These are phyloP conservation scores for Arthrinium puccinioides DNA, from an alignment of 2,329 filamentous ascomycete species.

Conservation along the genomic window DNA sequence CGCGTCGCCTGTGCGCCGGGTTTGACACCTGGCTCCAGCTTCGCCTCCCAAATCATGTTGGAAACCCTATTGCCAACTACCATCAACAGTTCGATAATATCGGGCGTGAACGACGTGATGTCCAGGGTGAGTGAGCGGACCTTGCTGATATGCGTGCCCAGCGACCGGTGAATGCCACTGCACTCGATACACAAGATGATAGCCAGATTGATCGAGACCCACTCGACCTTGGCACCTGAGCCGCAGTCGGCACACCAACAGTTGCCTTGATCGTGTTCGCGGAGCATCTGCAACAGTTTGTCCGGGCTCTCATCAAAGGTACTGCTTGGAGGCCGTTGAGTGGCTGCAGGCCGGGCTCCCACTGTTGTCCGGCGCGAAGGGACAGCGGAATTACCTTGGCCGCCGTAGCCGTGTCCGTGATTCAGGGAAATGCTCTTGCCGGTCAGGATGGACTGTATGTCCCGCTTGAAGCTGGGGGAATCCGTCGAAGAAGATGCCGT, in stretches of 20 bases:
- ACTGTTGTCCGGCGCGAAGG: constrained; percentile 85
- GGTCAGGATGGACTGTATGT: constrained; percentile 87
- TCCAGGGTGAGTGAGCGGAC: constrained; percentile 91
- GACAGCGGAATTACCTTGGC: constrained; percentile 41
- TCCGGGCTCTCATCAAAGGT: constrained; percentile 77
- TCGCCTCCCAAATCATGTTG: constrained; percentile 95
- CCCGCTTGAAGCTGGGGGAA: constrained; percentile 59
- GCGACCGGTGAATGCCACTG: constrained; percentile 90
- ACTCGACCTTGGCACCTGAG: constrained; percentile 87
- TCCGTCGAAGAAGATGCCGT: constrained; percentile 33
- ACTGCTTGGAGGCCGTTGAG: constrained; percentile 56
- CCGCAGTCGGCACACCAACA: constrained; percentile 92
- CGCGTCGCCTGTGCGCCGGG: constrained; percentile 71
- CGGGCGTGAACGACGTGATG: constrained; percentile 90
- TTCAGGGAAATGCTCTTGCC: constrained; percentile 76
- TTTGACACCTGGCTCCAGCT: constrained; percentile 66
- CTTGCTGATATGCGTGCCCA: constrained; percentile 97
- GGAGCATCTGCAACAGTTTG: constrained; percentile 77
- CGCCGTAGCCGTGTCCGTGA: constrained; percentile 42
- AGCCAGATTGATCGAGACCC: constrained; percentile 96
- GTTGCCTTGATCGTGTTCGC: constrained; percentile 88
- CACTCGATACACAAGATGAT: constrained; percentile 97
- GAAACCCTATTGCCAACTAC: constrained; percentile 90
- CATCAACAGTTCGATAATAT: constrained; percentile 90
- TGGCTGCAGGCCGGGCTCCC: constrained; percentile 71